Evolutionary conservation across 345 rosid species (phyloP).

Genomic region (Eucalyptus regnans): DNA sequence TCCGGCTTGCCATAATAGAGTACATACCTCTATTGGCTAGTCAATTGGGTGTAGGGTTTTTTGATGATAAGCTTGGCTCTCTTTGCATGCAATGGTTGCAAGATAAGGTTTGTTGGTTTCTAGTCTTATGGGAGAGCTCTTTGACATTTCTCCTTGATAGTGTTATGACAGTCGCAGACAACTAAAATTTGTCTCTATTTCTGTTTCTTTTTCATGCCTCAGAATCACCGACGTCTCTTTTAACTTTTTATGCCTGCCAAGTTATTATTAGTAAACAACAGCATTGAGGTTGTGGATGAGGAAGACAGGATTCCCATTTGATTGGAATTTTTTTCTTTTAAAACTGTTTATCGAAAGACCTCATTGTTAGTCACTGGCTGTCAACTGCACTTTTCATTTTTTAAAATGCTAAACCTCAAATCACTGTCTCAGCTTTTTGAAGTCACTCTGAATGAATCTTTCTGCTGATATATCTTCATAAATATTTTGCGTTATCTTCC

Average conservation of each 20-base stretch:
- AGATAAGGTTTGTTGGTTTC: constrained; percentile 58
- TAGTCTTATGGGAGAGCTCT: neutral
- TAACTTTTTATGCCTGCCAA: neutral
- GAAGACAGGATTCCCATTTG: neutral
- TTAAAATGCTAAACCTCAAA: neutral
- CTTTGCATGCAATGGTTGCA: constrained; percentile 98
- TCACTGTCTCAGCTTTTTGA: neutral
- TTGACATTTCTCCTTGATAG: neutral
- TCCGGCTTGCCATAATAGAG: constrained; percentile 91
- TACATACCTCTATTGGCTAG: constrained; percentile 93
- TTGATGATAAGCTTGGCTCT: constrained; percentile 85
- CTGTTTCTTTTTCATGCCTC: neutral
- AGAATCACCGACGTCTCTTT: neutral
- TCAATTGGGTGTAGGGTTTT: constrained; percentile 88
- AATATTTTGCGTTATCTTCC: neutral
- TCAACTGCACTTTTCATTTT: neutral
- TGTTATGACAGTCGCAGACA: neutral
- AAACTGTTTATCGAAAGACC: neutral
- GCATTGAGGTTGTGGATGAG: neutral
- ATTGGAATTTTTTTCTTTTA: neutral
- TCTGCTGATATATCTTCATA: neutral
- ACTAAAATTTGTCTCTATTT: neutral
- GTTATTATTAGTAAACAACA: neutral
- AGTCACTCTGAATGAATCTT: neutral
- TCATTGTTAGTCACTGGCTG: neutral